phyloP scores from a whole-genome alignment of 306 rosid genomes.

The Parietaria judaica region DNA sequence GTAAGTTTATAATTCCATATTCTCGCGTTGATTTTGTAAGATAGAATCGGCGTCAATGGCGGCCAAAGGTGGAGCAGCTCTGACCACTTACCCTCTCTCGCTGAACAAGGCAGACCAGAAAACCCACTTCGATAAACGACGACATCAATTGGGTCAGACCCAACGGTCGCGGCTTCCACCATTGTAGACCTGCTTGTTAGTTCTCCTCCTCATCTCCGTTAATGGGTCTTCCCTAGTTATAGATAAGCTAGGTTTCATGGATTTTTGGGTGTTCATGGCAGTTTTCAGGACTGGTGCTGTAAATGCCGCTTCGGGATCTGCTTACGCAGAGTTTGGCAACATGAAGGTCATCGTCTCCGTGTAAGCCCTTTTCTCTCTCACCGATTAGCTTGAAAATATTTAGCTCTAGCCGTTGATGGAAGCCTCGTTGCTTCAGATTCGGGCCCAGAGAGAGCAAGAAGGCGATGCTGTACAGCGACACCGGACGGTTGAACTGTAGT shows the following conservation, averaged over 20 bases:
- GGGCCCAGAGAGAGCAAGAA: constrained; percentile 99
- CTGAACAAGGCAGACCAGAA: no score
- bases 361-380: constrained; percentile 46
- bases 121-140: no score
- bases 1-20: constrained; percentile 41
- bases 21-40: background rate
- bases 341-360: constrained; percentile 95
- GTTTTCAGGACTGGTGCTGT: constrained; percentile 97
- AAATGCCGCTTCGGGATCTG: constrained; percentile 93
- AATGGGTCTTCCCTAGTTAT: no score
- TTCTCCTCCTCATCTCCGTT: no score
- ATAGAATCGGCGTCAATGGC: no score
- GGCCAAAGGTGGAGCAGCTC: no score
- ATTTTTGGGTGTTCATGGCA: constrained; percentile 27
- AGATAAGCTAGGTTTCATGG: no score
- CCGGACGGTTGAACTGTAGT: constrained; percentile 80
- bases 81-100: no score
- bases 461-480: constrained; percentile 88
- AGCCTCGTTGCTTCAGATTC: constrained; percentile 41
- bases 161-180: no score
- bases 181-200: no score
- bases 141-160: no score
- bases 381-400: background rate
- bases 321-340: constrained; percentile 90
- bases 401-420: background rate